Percentiles rank a stretch among this genome's conserved stretches.
Evolutionary conservation across 2,329 filamentous ascomycete species (phyloP).

Genomic region (Fusarium miscanthi): DNA sequence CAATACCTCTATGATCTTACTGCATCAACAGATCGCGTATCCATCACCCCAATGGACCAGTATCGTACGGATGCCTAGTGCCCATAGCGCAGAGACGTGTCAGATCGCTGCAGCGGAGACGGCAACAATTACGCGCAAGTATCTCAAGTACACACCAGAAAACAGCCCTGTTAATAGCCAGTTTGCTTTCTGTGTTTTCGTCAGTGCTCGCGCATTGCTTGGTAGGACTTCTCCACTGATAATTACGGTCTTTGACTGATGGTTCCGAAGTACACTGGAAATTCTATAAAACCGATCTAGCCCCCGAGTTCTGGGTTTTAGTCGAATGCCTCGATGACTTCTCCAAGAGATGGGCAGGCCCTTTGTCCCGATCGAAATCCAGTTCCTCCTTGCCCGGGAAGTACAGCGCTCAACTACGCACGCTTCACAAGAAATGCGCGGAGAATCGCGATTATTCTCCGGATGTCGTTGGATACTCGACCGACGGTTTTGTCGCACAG

Average conservation of each 20-base stretch:
- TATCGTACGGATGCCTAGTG: constrained; percentile 52
- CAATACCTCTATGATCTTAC: constrained; percentile 61
- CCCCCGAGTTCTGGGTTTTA: constrained; percentile 45
- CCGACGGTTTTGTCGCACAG: neutral
- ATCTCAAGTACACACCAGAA: constrained; percentile 52
- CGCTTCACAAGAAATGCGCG: constrained; percentile 10
- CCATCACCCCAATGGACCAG: constrained; percentile 47
- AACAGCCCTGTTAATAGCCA: constrained; percentile 45
- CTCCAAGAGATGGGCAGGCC: constrained; percentile 45
- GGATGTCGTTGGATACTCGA: constrained; percentile 32
- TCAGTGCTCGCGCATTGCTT: constrained; percentile 57
- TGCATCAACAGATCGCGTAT: constrained; percentile 62
- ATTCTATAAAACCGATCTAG: constrained; percentile 30
- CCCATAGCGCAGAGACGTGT: constrained; percentile 61
- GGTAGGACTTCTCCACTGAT: neutral
- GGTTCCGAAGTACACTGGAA: constrained; percentile 25
- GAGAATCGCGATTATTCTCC: constrained; percentile 3
- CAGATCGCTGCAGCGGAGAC: constrained; percentile 58
- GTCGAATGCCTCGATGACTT: constrained; percentile 47
- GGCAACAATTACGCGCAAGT: constrained; percentile 58
- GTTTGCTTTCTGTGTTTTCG: constrained; percentile 59
- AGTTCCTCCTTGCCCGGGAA: constrained; percentile 10
- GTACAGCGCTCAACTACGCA: constrained; percentile 17
- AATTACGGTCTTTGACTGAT: rapidly evolving
- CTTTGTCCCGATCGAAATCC: neutral